Evolutionary conservation across 495 filamentous ascomycete species (phyloP), one percentile per base, ranked within the genome.

Genomic region (Achaetomiella virescens): DNA sequence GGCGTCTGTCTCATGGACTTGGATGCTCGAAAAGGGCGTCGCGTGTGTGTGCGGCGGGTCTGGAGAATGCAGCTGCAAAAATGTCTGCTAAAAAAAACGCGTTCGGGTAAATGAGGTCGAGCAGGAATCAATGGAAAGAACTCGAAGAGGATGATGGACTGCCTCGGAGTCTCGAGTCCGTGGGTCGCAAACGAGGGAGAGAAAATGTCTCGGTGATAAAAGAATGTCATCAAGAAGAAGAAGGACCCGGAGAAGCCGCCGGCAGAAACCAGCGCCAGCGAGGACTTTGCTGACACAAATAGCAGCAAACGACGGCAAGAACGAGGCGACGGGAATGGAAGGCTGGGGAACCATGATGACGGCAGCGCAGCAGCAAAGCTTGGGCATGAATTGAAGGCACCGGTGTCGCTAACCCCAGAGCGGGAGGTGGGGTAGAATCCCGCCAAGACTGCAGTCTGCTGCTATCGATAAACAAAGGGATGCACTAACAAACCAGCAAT

Each of bases 281-380:
- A 22, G 17, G 36, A 24, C 18, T 31, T 29, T 35, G 64, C 64
- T 67, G 64, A 64, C 64, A 61, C 55, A 65, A 48, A 58, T 36
- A 48, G n/a, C 2, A 17, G 37, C 15, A 49, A 27, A 20, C n/a
- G 14, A 40, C 7, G 35, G 52, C 24, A 48, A 52, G 41, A n/a
- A 57, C 54, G 61, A 61, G 51, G 55, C 42, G 42, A 48, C 43
- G 9, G 21, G 50, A 52, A 62, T 66, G 56, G 64, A 67, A 67
- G 65, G 62, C 53, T 59, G 58, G 65, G 65, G 65, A 67, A 67
- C 51, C 54, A 36, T 61, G 58, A 65, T 63, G 62, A 62, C 62
- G 60, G 58, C 60, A 61, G 44, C 56, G 21, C n/a, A n/a, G n/a
- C n/a, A n/a, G n/a, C n/a, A 3, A 43, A 54, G 49, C 42, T 54